These are phyloP conservation scores for Barbarea vulgaris DNA, from an alignment of 345 rosid genomes.

Conservation along the genomic window DNA sequence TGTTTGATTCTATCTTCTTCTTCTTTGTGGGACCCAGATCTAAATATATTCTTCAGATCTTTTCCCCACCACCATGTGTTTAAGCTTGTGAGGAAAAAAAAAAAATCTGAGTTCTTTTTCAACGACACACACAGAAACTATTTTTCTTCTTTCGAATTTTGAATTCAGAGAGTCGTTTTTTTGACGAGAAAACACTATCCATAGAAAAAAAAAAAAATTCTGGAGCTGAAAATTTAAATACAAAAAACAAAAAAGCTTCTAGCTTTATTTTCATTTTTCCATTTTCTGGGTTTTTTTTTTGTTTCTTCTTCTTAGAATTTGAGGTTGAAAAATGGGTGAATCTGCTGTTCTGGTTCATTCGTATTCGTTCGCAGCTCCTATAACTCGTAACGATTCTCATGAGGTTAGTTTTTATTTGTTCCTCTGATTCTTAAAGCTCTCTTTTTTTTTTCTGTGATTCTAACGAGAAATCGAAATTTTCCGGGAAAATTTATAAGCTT, in stretches of 20 bases:
- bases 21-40: conserved; percentile 42
- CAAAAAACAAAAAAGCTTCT: neutral
- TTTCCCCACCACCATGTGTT: conserved; percentile 30
- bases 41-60: conserved; percentile 32
- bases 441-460: neutral
- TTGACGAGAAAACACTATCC: conserved; percentile 28
- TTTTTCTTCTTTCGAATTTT: conserved; percentile 21
- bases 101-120: conserved; percentile 36
- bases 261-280: neutral
- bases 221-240: neutral
- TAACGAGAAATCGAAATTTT: neutral
- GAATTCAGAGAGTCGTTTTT: conserved; percentile 31
- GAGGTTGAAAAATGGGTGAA: conserved; percentile 64
- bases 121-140: conserved; percentile 27
- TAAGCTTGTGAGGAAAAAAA: neutral
- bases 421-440: neutral
- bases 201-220: neutral
- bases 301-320: conserved; percentile 7
- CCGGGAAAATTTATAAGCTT: neutral
- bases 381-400: conserved; percentile 56
- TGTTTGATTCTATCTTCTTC: conserved; percentile 34
- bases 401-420: conserved; percentile 53
- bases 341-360: conserved; percentile 81
- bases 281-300: conserved; percentile 7
- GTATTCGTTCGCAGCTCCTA: conserved; percentile 60